Percentiles rank a stretch among this genome's conserved stretches.
These are phyloP conservation scores for Phaeosphaeriaceae sp. DNA, from an alignment of 2,329 filamentous ascomycete genomes.

Conservation along the genomic window DNA sequence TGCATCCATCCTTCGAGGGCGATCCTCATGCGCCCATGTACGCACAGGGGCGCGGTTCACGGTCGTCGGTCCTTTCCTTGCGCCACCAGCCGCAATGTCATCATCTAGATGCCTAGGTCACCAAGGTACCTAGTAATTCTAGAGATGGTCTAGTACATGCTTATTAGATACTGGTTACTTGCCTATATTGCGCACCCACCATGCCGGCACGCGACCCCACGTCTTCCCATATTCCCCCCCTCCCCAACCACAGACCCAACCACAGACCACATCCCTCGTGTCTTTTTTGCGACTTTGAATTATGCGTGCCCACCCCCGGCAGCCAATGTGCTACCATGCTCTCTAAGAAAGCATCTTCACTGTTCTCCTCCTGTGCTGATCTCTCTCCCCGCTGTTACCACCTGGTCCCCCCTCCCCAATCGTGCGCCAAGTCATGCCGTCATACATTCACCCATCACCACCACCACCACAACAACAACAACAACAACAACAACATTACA, in stretches of 20 bases:
- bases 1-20: neutral
- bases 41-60: neutral
- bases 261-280: conserved; percentile 8
- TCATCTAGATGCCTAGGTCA: too few species aligned
- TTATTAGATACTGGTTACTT: too few species aligned
- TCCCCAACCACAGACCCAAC: conserved; percentile 8
- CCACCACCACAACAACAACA: too few species aligned
- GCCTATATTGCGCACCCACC: too few species aligned
- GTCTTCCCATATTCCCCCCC: neutral
- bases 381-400: conserved; percentile 21
- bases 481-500: too few species aligned
- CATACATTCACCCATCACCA: conserved; percentile 43
- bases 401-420: conserved; percentile 31
- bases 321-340: conserved; percentile 44
- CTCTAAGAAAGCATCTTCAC: conserved; percentile 33
- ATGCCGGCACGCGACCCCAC: too few species aligned
- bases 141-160: too few species aligned
- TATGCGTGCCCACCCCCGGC: conserved; percentile 29
- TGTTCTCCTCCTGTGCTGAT: conserved; percentile 28
- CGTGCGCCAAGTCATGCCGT: conserved; percentile 49
- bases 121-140: too few species aligned
- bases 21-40: neutral
- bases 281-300: conserved; percentile 13
- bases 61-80: neutral
- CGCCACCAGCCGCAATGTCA: too few species aligned